phyloP scores from a whole-genome alignment of 345 rosid genomes.

The Ceriops zippeliana region DNA sequence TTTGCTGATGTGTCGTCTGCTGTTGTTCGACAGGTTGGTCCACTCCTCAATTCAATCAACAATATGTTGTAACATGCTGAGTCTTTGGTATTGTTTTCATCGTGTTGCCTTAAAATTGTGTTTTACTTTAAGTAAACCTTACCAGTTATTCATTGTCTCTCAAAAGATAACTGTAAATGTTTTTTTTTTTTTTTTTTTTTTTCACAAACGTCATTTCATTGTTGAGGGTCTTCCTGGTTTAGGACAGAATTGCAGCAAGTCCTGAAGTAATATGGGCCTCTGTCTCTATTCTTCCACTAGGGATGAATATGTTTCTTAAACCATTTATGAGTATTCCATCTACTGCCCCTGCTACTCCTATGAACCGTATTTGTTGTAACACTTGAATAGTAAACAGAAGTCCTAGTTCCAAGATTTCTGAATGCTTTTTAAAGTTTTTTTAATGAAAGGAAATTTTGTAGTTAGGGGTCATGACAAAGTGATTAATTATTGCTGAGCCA shows the following conservation, averaged over 20 bases:
- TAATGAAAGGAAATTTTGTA: too few relatives aligned
- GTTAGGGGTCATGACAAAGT: too few relatives aligned
- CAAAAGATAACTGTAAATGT: too few relatives aligned
- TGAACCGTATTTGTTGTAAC: neutral
- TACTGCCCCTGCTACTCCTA: neutral
- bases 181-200: neutral
- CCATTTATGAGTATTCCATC: too few relatives aligned
- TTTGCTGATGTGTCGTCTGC: slow-evolving; percentile 74
- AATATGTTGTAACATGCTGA: neutral
- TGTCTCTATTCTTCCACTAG: neutral
- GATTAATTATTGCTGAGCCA: neutral
- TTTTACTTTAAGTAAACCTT: too few relatives aligned
- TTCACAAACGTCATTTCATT: neutral
- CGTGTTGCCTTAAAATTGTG: too few relatives aligned
- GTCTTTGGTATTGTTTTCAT: neutral
- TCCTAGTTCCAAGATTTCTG: too few relatives aligned
- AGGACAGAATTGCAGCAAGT: neutral
- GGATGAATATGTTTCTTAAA: neutral
- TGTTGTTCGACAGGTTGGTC: slow-evolving; percentile 71
- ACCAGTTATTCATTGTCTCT: too few relatives aligned
- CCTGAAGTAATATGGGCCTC: neutral
- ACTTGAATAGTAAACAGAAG: too few relatives aligned
- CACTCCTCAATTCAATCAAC: slow-evolving; percentile 3
- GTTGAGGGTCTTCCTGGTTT: neutral
- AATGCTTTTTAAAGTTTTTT: neutral